These are phyloP conservation scores for Monoraphidium neglectum DNA, from an alignment of 139 green algal species.

Conservation along the genomic window DNA sequence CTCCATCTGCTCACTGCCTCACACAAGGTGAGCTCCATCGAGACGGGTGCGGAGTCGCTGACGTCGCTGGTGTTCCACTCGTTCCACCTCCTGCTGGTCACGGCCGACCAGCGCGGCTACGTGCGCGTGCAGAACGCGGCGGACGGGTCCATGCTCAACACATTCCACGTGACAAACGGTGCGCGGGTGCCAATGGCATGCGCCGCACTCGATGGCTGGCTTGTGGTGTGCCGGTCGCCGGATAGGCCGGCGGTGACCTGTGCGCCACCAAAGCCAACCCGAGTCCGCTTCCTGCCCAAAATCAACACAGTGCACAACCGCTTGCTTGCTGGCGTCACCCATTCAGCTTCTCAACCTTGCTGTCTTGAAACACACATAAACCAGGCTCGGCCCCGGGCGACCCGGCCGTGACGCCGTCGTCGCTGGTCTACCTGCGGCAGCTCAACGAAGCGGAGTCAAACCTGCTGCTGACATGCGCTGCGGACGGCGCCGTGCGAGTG, in stretches of 20 bases:
- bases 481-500: slow-evolving; percentile 73
- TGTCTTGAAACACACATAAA: background rate
- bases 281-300: background rate
- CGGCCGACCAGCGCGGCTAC: slow-evolving; percentile 57
- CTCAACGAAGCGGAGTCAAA: slow-evolving; percentile 76
- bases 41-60: slow-evolving; percentile 41
- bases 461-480: slow-evolving; percentile 66
- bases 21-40: slow-evolving; percentile 44
- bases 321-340: background rate
- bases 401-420: slow-evolving; percentile 9
- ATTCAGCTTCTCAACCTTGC: background rate
- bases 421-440: slow-evolving; percentile 48
- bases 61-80: slow-evolving; percentile 71
- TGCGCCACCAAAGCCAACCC: background rate
- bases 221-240: too few relatives aligned
- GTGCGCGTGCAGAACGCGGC: slow-evolving; percentile 66
- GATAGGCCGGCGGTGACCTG: background rate
- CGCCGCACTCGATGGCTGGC: background rate
- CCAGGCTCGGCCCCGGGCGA: background rate
- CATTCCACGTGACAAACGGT: slow-evolving; percentile 51
- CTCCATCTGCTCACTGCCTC: slow-evolving; percentile 13
- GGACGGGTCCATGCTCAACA: slow-evolving; percentile 41
- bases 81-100: slow-evolving; percentile 66
- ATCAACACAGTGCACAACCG: background rate
- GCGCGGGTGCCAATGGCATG: background rate